Base-by-base conservation (phyloP, 306 rosid species). In the Trichosanthes truncata region DNA sequence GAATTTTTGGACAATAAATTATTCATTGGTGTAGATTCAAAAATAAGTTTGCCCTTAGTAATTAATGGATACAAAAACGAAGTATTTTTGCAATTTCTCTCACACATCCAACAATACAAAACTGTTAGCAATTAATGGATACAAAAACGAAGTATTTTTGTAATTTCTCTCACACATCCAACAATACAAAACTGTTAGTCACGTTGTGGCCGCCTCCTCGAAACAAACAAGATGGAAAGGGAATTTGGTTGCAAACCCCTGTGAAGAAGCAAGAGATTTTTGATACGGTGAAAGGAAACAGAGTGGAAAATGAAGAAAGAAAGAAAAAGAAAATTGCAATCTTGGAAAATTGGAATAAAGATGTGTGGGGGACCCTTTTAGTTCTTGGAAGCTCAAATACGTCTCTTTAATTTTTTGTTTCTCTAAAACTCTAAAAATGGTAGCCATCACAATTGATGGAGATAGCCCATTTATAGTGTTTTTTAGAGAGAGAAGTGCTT, bases 361-460 rank as follows among this genome's bases (percentile, higher is more conserved):
- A n/a, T 14, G 18, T 9, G 17, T n/a, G 56, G 38, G 59, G 41
- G 59, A 46, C 21, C 15, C 23, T 49, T n/a, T n/a, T 13, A 72
- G 15, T 73, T 73, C 25, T 73, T 73, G 77, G 77, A 73, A 73
- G 77, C 77, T 48, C 21, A 73, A 21, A 46, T 73, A 73, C 77
- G 77, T 73, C 77, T 73, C 77, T 71, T 71, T 5, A 25, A 21
- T 59, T 23, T 23, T 29, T 61, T 5, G 2, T 69, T 8, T 23
- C 17, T 69, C n/a, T 26, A 68, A 68, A 9, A n/a, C 52, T 68
- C 55, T 71, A 43, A 71, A 71, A 71, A 71, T 71, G 36, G n/a
- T 43, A 71, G 6, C 76, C 33, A 43, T 71, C 76, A n/a, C 76
- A 5, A 69, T 69, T 21, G 55, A 69, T 69, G 55, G 10, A 41